Evolutionary conservation across 352 stramenopile species (phyloP), one percentile per base, ranked within the genome.

Genomic region (Phytophthora chlamydospora): DNA sequence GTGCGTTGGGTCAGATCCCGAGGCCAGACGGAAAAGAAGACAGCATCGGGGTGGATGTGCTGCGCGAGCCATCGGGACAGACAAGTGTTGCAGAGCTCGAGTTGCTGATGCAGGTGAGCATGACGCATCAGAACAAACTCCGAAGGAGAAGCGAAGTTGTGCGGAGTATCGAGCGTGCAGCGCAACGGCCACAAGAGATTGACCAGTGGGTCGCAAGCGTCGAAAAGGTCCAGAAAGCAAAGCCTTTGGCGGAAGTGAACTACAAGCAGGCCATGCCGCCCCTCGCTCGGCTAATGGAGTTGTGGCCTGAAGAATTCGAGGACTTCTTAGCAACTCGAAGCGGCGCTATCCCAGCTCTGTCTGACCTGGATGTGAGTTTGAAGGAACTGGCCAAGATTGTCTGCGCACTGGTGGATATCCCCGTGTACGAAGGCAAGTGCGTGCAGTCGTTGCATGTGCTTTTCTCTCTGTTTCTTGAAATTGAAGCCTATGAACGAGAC

Each of bases 191-290:
- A 2, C 55, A 81, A 33, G 90, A 93, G 56, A 97, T 99, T 11
- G 76, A 98, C 17, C 77, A 91, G 29, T 99, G 95, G 95, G 95
- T 98, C 35, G 58, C 78, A 36, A 97, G 76, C 51, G 96, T 98
- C 11, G 80, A 80, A 34, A 96, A 98, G 39, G 75, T 97, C 13
- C 90, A 98, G 47, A 58, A 56, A 4, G 73, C 73, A 12, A 98
- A 97, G 58, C 83, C 92, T 14, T 71, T 84, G 14, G 62, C 81
- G 0, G 66, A 91, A 66, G 80, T 90, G 6, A 70, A 87, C 43
- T 97, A 97, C 83, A 91, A 89, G n/a, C 85, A 90, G 41, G 66
- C 83, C 5, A 97, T 98, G 90, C 93, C 93, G 10, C 66, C 90
- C 27, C 55, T 97, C 6, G 80, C 94, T 42, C 61, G 59, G 6